Percentiles rank a stretch among this genome's conserved stretches.
Evolutionary conservation across 257 asterid genomes (phyloP).

Genomic region (Solanum piurae): DNA sequence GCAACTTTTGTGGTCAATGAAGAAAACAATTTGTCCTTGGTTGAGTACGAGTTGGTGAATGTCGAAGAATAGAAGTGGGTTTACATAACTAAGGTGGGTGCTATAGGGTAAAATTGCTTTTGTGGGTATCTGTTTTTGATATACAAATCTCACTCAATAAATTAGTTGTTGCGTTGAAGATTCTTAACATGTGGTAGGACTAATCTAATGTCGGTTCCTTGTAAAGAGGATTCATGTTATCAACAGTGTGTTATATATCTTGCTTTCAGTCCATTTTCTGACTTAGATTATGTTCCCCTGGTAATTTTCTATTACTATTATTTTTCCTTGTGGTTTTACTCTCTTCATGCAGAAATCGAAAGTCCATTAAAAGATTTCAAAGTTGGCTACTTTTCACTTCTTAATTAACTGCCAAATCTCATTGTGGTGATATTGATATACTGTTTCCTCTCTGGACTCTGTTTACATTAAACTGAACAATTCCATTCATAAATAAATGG

Average conservation of each 20-base stretch:
- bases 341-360: no score
- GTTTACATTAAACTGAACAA: no score
- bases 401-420: no score
- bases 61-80: constrained; percentile 22
- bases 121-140: constrained; percentile 31
- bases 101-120: constrained; percentile 11
- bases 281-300: background rate
- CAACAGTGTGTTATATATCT: constrained; percentile 6
- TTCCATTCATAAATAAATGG: no score
- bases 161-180: constrained; percentile 14
- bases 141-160: constrained; percentile 33
- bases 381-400: no score
- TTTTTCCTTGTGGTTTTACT: background rate
- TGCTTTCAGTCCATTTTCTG: no score
- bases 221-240: constrained; percentile 22
- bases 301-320: background rate
- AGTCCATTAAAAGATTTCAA: no score
- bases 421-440: no score
- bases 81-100: constrained; percentile 5
- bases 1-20: constrained; percentile 56
- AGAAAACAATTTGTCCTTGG: constrained; percentile 66
- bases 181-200: constrained; percentile 29
- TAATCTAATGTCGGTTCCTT: constrained; percentile 38
- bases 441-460: no score
- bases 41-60: constrained; percentile 74